Conservation (phyloP, 2,329 filamentous ascomycete species). For the Pseudogymnoascus sp. region DNA sequence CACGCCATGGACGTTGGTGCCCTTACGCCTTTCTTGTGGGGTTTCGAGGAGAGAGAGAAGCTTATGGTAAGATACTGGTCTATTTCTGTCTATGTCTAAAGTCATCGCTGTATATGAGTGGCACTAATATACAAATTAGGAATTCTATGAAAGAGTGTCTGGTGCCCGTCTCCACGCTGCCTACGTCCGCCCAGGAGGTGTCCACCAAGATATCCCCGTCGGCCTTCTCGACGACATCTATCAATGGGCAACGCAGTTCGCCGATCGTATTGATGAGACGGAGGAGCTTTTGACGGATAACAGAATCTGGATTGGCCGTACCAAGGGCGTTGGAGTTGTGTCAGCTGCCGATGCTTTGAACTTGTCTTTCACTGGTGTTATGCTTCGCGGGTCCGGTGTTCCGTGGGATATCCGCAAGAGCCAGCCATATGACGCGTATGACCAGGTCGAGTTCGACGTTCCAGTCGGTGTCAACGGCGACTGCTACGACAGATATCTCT, state of each 20-base stretch:
- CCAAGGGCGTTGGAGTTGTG: conserved; percentile 86
- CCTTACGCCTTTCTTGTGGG: conserved; percentile 96
- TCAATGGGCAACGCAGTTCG: conserved; percentile 98
- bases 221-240: conserved; percentile 98
- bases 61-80: conserved; percentile 68
- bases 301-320: conserved; percentile 95
- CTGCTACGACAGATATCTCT: conserved; percentile 98
- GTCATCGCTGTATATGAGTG: conserved; percentile 6
- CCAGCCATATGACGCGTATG: conserved; percentile 95
- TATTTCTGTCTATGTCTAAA: not conserved
- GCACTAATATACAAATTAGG: conserved; percentile 43
- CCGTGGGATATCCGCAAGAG: conserved; percentile 97
- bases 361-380: conserved; percentile 92
- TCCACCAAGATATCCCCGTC: conserved; percentile 87
- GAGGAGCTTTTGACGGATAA: conserved; percentile 98
- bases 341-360: conserved; percentile 90
- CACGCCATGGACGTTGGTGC: conserved; percentile 99
- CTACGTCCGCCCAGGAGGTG: conserved; percentile 92
- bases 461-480: conserved; percentile 94
- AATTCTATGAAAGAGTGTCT: conserved; percentile 99
- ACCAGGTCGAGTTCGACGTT: conserved; percentile 95
- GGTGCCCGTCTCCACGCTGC: conserved; percentile 95
- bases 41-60: conserved; percentile 99
- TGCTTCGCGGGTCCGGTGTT: conserved; percentile 93
- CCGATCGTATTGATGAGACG: conserved; percentile 96